phyloP scores from a whole-genome alignment of 768 basidiomycete species.

The Strobilomyces dryophilus region DNA sequence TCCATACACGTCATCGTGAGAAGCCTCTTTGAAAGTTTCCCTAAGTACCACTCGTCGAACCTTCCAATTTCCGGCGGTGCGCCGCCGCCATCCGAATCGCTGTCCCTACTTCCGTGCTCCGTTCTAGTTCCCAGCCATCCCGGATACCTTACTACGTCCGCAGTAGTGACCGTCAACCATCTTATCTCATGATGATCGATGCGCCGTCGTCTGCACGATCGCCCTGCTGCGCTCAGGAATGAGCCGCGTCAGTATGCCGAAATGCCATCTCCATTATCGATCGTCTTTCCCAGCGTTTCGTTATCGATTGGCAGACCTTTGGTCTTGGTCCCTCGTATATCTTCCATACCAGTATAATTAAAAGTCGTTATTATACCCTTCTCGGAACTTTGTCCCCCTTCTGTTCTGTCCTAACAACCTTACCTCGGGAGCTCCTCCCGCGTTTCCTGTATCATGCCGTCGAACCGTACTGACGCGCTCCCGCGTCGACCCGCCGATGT shows the following conservation, averaged over 20 bases:
- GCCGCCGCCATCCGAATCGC: constrained; percentile 1
- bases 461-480: neutral
- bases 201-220: constrained; percentile 1
- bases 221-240: neutral
- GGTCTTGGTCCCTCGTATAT: neutral
- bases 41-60: neutral
- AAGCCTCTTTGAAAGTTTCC: constrained; percentile 10
- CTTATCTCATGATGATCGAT: constrained; percentile 15
- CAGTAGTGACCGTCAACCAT: neutral
- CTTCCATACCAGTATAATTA: neutral
- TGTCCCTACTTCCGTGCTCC: constrained; percentile 3
- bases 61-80: constrained; percentile 10
- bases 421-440: neutral
- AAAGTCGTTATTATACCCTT: neutral
- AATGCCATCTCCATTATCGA: too few species aligned
- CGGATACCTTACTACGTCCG: neutral
- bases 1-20: constrained; percentile 6
- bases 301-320: neutral
- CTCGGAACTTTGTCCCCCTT: constrained; percentile 4
- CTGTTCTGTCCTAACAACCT: constrained; percentile 5
- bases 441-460: neutral
- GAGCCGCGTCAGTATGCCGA: neutral
- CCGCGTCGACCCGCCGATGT: neutral
- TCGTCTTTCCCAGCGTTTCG: too few species aligned
- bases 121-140: neutral